phyloP scores from a whole-genome alignment of 257 asterid species.

The Ocimum tenuiflorum region DNA sequence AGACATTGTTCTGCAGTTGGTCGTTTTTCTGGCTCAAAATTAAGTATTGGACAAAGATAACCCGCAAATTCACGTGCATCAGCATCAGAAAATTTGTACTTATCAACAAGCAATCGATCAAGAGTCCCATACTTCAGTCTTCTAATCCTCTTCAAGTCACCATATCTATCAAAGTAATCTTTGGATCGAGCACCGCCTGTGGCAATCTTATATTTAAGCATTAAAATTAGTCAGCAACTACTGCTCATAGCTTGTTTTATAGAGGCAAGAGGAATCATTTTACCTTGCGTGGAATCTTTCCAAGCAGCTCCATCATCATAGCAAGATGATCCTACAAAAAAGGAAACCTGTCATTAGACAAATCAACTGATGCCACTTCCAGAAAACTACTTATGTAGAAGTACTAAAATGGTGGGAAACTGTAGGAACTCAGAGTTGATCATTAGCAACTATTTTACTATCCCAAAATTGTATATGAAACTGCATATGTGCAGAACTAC shows the following conservation, averaged over 20 bases:
- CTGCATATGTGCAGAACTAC: neutral
- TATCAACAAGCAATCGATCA: slow-evolving; percentile 67
- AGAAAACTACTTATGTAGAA: neutral
- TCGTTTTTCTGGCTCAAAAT: slow-evolving; percentile 87
- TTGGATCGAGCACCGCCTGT: slow-evolving; percentile 70
- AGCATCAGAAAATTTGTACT: slow-evolving; percentile 44
- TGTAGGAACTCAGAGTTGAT: neutral
- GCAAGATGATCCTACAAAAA: slow-evolving; percentile 91
- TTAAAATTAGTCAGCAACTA: slow-evolving; percentile 18
- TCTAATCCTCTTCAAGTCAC: slow-evolving; percentile 91
- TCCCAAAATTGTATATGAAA: neutral
- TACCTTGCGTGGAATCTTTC: slow-evolving; percentile 94
- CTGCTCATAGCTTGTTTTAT: slow-evolving; percentile 3
- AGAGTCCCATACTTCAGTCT: slow-evolving; percentile 67
- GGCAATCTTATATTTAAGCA: slow-evolving; percentile 53
- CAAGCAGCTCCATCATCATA: slow-evolving; percentile 94
- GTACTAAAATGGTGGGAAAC: neutral
- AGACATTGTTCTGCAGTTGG: slow-evolving; percentile 86
- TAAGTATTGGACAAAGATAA: slow-evolving; percentile 71
- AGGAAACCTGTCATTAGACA: slow-evolving; percentile 14
- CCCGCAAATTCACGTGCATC: slow-evolving; percentile 67
- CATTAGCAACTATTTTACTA: neutral
- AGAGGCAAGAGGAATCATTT: slow-evolving; percentile 9
- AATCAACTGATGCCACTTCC: neutral
- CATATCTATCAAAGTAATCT: slow-evolving; percentile 85